Percentiles rank a stretch among this genome's conserved stretches.
Evolutionary conservation across 306 rosid species (phyloP).

Genomic region (Lupinus albus): DNA sequence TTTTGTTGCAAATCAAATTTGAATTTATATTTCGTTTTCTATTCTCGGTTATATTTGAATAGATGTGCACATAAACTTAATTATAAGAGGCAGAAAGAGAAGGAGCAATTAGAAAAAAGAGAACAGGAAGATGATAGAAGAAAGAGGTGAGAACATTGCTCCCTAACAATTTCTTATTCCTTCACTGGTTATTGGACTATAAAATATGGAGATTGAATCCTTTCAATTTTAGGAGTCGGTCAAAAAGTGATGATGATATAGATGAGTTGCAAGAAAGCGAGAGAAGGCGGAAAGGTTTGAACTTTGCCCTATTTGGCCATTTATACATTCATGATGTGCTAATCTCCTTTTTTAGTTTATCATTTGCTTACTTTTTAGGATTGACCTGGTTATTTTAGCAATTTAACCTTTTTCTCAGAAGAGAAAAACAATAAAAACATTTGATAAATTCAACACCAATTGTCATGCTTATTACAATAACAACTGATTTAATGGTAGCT

Average conservation of each 20-base stretch:
- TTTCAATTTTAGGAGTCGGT: constrained; percentile 59
- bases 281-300: constrained; percentile 64
- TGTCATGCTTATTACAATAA: background rate
- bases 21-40: background rate
- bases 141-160: constrained; percentile 62
- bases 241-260: constrained; percentile 63
- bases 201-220: constrained; percentile 34
- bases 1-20: constrained; percentile 30
- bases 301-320: background rate
- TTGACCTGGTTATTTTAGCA: constrained; percentile 8
- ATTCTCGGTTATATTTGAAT: constrained; percentile 34
- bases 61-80: constrained; percentile 82
- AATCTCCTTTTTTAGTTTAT: constrained; percentile 13
- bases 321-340: background rate
- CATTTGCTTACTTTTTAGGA: constrained; percentile 27
- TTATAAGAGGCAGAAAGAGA: constrained; percentile 57
- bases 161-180: background rate
- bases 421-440: background rate
- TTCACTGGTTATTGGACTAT: constrained; percentile 3
- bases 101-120: constrained; percentile 59
- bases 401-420: constrained; percentile 1
- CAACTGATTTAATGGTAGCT: background rate
- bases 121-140: constrained; percentile 61
- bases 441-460: background rate
- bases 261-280: constrained; percentile 56